phyloP scores from a whole-genome alignment of 768 basidiomycete species.

The Lyophyllum semitale region DNA sequence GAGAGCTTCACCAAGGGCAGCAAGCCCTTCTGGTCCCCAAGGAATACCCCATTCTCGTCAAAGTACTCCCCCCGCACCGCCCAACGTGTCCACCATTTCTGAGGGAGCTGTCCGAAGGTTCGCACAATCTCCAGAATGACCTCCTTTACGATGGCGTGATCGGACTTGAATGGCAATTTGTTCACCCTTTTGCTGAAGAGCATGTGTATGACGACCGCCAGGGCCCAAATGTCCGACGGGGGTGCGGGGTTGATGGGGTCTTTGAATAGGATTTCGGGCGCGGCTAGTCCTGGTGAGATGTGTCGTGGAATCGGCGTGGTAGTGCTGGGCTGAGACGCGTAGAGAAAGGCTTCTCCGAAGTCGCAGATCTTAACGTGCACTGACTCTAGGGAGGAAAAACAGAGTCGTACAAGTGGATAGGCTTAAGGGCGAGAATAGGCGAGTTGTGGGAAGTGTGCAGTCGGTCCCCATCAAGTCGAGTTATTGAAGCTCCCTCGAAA shows the following conservation, averaged over 20 bases:
- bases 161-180: not conserved
- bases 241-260: not conserved
- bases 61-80: conserved; percentile 8
- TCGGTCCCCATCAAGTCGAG: not conserved
- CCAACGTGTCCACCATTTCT: conserved; percentile 12
- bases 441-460: not conserved
- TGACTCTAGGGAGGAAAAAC: not conserved
- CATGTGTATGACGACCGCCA: conserved; percentile 14
- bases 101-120: conserved; percentile 11
- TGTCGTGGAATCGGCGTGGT: not conserved
- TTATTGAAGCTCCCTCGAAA: not conserved
- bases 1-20: not conserved
- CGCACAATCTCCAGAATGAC: conserved; percentile 12
- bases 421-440: not conserved
- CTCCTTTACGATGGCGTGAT: not conserved
- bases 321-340: no score
- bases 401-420: not conserved
- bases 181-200: conserved; percentile 4
- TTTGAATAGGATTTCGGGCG: conserved; percentile 2
- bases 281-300: not conserved
- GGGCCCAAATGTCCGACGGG: conserved; percentile 9
- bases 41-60: conserved; percentile 9
- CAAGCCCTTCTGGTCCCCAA: not conserved
- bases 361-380: conserved; percentile 7
- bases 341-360: not conserved